A percentile compares a stretch with the other conserved stretches of the same genome.
Evolutionary conservation across 108 stramenopile genomes (phyloP).

Genomic region (Nitzschia sp.): DNA sequence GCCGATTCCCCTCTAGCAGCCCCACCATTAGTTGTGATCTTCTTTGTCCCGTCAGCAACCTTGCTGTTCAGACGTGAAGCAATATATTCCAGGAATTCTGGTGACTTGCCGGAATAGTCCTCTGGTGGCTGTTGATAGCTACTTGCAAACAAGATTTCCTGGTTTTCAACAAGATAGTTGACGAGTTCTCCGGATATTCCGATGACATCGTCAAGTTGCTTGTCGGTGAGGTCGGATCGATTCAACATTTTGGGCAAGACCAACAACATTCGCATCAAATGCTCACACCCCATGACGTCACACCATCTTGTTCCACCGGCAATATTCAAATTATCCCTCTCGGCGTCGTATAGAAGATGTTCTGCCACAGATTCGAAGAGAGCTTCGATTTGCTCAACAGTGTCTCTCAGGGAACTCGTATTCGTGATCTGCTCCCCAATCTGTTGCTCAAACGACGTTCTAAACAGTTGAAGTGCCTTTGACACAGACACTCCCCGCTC

Average conservation of each 20-base stretch:
- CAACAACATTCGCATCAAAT: slow-evolving; percentile 40
- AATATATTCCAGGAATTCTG: slow-evolving; percentile 10
- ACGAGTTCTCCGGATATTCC: slow-evolving; percentile 31
- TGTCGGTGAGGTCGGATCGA: slow-evolving; percentile 22
- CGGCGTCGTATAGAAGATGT: slow-evolving; percentile 3
- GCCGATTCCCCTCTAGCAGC: not conserved
- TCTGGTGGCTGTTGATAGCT: slow-evolving; percentile 29
- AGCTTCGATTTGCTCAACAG: slow-evolving; percentile 9
- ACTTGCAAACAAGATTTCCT: slow-evolving; percentile 18
- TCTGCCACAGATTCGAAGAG: slow-evolving; percentile 10
- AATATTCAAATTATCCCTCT: not conserved
- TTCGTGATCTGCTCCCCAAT: not conserved
- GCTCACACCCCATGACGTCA: slow-evolving; percentile 21
- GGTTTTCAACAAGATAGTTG: slow-evolving; percentile 24
- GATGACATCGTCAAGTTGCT: slow-evolving; percentile 27
- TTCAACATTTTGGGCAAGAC: slow-evolving; percentile 38
- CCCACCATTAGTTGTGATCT: not conserved
- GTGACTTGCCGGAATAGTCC: slow-evolving; percentile 31
- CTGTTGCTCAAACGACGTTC: not conserved
- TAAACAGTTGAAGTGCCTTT: slow-evolving; percentile 2
- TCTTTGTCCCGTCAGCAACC: not conserved
- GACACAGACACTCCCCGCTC: not conserved
- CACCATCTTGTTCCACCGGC: slow-evolving; percentile 18
- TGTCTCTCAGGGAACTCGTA: not conserved
- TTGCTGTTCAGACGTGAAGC: slow-evolving; percentile 4